Conservation (phyloP, 441 rosid genomes). For the Croton laevigatus region DNA sequence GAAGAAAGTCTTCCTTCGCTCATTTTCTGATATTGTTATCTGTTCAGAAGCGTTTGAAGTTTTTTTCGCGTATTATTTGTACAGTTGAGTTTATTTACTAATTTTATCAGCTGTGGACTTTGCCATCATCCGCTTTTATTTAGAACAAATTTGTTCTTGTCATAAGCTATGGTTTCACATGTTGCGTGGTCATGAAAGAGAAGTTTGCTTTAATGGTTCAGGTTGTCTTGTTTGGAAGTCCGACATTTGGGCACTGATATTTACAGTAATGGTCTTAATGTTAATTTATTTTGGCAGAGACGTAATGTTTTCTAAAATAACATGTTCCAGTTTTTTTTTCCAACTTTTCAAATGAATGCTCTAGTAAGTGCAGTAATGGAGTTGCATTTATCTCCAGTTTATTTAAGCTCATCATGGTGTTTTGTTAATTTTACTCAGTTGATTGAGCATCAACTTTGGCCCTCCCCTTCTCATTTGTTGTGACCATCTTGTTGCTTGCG, state of each 20-base stretch:
- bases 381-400: too few relatives aligned
- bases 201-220: not conserved
- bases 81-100: not conserved
- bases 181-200: not conserved
- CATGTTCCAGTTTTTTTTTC: not conserved
- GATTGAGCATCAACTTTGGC: not conserved
- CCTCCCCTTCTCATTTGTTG: not conserved
- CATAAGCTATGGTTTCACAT: not conserved
- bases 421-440: not conserved
- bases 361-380: not conserved
- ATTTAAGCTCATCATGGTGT: not conserved
- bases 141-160: not conserved
- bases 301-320: not conserved
- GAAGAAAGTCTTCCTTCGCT: conserved; percentile 4
- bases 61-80: not conserved
- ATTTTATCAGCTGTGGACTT: not conserved
- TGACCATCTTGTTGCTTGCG: not conserved
- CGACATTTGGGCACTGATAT: not conserved
- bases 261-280: not conserved
- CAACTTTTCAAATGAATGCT: not conserved
- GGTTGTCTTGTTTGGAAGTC: not conserved
- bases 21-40: not conserved
- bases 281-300: not conserved
- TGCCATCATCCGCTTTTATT: not conserved
- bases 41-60: not conserved